Evolutionary conservation across 2,329 filamentous ascomycete species (phyloP), one percentile per base, ranked within the genome.

Genomic region (Graphium sp.): DNA sequence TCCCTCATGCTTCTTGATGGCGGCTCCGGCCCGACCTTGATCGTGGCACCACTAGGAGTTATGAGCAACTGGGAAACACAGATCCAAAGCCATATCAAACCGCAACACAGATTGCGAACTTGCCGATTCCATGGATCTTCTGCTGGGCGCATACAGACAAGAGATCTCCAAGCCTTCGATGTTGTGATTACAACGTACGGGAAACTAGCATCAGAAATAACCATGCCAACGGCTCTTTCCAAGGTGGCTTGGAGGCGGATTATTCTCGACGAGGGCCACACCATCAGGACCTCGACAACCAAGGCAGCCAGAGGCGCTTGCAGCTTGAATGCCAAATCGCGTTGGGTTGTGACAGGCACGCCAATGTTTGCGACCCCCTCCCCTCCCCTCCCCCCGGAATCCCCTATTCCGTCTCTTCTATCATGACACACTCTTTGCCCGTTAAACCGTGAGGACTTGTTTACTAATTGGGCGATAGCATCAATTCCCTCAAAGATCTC

Each of bases 21-120:
- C 14, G 53, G 55, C 0, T 46, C 56, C 3, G 72, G 70, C 4
- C 56, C 74, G 2, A 91, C 82, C 0, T 60, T 93, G 14, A 85
- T 93, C 30, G 60, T 92, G 31, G 74, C 80, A 0, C 84, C 84
- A 1, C 66, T 91, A 5, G 76, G 75, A 29, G 82, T 92, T 13
- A 85, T 92, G 78, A 84, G 76, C 43, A 92, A 92, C 40, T 93
- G 84, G 84, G 71, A 69, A 39, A 71, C 76, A 30, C 83, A 92
- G 48, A 79, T 87, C 30, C 58, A 67, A 35, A 62, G 66, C 21
- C 84, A 93, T 42, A 65, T 87, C 25, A 63, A 70, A 21, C 47
- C 60, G 5, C 63, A 76, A n/a, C 53, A 68, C 31, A 52, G 58
- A 2, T 68, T 82, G 6, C 70, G 62, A 7, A 61, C 89, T 5